Conservation (phyloP, 768 basidiomycete genomes). For the Termitomyces sp. region DNA sequence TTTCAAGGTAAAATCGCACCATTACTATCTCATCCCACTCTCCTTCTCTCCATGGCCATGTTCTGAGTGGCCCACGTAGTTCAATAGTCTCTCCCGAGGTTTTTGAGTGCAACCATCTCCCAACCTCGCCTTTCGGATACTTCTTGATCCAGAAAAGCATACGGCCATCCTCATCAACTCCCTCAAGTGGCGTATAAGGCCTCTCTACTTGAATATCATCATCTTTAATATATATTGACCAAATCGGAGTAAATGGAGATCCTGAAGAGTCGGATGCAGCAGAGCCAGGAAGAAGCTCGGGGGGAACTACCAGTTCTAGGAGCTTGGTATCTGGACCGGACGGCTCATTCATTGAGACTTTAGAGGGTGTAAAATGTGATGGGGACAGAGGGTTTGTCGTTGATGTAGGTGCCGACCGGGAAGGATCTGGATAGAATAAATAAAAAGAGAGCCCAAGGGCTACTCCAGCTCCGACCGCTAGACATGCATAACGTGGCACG, state of each 20-base stretch:
- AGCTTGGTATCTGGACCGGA: slow-evolving; percentile 61
- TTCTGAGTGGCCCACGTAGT: slow-evolving; percentile 70
- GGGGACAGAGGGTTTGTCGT: slow-evolving; percentile 36
- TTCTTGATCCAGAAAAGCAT: slow-evolving; percentile 82
- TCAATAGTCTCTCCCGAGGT: slow-evolving; percentile 64
- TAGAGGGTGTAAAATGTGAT: slow-evolving; percentile 57
- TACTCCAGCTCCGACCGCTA: slow-evolving; percentile 10
- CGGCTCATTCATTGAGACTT: slow-evolving; percentile 47
- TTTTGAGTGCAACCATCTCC: slow-evolving; percentile 77
- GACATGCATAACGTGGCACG: background rate
- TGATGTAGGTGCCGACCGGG: slow-evolving; percentile 40
- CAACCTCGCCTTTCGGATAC: slow-evolving; percentile 77
- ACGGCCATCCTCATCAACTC: slow-evolving; percentile 60
- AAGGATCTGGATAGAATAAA: slow-evolving; percentile 47
- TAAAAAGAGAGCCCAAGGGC: slow-evolving; percentile 43
- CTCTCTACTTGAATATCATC: slow-evolving; percentile 87
- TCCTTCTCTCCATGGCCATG: slow-evolving; percentile 54
- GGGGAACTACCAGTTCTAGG: slow-evolving; percentile 56
- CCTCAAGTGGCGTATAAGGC: slow-evolving; percentile 78
- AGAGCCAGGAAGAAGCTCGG: slow-evolving; percentile 29
- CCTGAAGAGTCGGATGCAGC: slow-evolving; percentile 8
- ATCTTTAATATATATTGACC: slow-evolving; percentile 81
- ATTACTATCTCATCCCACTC: slow-evolving; percentile 78
- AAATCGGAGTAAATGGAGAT: slow-evolving; percentile 43
- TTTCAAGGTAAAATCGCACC: slow-evolving; percentile 35